Conservation (phyloP, 192 early-diverging fungal genomes). For the Entophlyctis luteolus region DNA sequence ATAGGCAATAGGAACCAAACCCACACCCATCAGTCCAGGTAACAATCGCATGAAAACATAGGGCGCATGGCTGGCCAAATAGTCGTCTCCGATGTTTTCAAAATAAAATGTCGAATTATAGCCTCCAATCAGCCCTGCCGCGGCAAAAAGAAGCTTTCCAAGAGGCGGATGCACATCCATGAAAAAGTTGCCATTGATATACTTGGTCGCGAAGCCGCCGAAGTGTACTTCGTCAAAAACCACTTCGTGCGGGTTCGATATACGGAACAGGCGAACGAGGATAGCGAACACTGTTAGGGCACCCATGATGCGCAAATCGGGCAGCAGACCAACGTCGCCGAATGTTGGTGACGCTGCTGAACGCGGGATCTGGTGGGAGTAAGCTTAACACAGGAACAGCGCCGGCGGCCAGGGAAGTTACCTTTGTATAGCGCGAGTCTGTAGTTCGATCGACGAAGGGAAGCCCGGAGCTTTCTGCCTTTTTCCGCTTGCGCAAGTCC, state of each 20-base stretch:
- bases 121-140: constrained; percentile 41
- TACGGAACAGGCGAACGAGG: constrained; percentile 39
- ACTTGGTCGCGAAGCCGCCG: constrained; percentile 41
- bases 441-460: not conserved
- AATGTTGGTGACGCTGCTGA: no score
- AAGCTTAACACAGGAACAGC: not conserved
- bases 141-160: constrained; percentile 46
- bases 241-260: constrained; percentile 43
- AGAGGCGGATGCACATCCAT: constrained; percentile 54
- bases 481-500: not conserved
- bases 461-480: not conserved
- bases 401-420: not conserved
- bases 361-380: no score
- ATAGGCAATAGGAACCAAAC: constrained; percentile 62
- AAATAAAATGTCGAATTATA: constrained; percentile 51
- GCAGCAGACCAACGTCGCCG: constrained; percentile 23
- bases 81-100: constrained; percentile 83
- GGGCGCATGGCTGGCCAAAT: constrained; percentile 76
- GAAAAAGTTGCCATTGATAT: constrained; percentile 50
- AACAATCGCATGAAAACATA: constrained; percentile 80
- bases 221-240: constrained; percentile 54
- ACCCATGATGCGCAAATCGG: constrained; percentile 31
- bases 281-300: constrained; percentile 35
- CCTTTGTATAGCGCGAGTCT: not conserved
- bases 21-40: constrained; percentile 74